Base-by-base conservation (phyloP, 2,329 filamentous ascomycete species). In the Fusarium buxicola region DNA sequence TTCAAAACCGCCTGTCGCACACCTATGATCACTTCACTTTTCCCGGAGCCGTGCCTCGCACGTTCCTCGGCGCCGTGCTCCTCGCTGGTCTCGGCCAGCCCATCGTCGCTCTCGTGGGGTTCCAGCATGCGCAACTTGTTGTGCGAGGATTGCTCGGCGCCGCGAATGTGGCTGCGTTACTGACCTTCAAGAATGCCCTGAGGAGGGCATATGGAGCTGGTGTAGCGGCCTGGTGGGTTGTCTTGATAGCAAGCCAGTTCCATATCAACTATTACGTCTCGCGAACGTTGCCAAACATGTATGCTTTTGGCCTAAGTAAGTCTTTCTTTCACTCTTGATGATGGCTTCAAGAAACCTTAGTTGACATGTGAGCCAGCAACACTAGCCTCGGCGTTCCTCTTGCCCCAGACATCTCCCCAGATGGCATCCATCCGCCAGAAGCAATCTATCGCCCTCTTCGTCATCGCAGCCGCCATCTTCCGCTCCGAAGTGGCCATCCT, bases 181-280 rank as follows among this genome's bases (percentile, higher is more conserved):
- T 90, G 16, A 80, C 83, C 4, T 92, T 95, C 71, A 85, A 86
- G 31, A 76, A 78, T 9, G 86, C 85, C 2, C 80, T 97, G 21
- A 82, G 82, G 28, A 83, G 77, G 36, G 86, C 88, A 4, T 94
- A 90, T 75, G 94, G 95, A 12, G 78, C 76, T 25, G 81, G 81
- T 5, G 86, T 89, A 4, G 90, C 87, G 5, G 82, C 88, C 52
- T 98, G 94, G 93, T 99, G 91, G 79, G 78, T 90, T 5, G 60
- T 92, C 34, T 82, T 98, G 50, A 90, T 93, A 72, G 86, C 86
- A 2, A 89, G 88, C 75, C 94, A 98, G 76, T 99, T 99, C 72
- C 95, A 99, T 77, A 80, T 96, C 60, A 84, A 95, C 60, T 99
- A 92, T 77, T 99, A 99, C 80, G 90, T 94, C 12, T 95, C 93